phyloP scores from a whole-genome alignment of 2,329 filamentous ascomycete genomes.

The Lasiodiplodia hormozganensis region DNA sequence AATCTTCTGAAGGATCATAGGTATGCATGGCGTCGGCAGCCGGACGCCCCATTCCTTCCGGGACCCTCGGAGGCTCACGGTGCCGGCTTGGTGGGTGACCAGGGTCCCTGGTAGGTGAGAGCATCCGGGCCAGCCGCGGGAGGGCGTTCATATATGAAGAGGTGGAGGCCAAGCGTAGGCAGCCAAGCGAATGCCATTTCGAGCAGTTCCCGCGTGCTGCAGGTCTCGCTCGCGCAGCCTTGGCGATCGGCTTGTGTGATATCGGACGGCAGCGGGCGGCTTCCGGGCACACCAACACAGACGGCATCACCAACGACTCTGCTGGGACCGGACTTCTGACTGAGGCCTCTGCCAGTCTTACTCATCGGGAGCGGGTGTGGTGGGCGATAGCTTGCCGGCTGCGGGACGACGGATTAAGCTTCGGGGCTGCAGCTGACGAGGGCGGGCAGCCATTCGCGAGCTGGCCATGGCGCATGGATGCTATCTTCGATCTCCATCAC shows the following conservation, averaged over 20 bases:
- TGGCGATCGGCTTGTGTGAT: conserved; percentile 12
- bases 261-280: background rate
- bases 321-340: background rate
- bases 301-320: background rate
- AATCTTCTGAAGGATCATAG: background rate
- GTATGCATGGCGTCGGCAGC: background rate
- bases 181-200: too few species aligned
- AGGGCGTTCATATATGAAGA: background rate
- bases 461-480: background rate
- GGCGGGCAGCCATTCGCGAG: background rate
- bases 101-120: background rate
- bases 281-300: background rate
- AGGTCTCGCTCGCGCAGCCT: background rate
- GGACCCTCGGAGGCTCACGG: background rate
- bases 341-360: background rate
- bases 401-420: conserved; percentile 26
- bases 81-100: conserved; percentile 1
- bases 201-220: background rate
- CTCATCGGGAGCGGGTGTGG: background rate
- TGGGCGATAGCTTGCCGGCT: background rate
- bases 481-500: background rate
- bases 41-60: background rate
- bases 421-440: conserved; percentile 11
- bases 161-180: background rate
- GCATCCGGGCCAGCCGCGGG: conserved; percentile 4